Percentiles rank a stretch among this genome's conserved stretches.
Evolutionary conservation across 805 yeast genomes (phyloP).

Genomic region (Candida ficus): DNA sequence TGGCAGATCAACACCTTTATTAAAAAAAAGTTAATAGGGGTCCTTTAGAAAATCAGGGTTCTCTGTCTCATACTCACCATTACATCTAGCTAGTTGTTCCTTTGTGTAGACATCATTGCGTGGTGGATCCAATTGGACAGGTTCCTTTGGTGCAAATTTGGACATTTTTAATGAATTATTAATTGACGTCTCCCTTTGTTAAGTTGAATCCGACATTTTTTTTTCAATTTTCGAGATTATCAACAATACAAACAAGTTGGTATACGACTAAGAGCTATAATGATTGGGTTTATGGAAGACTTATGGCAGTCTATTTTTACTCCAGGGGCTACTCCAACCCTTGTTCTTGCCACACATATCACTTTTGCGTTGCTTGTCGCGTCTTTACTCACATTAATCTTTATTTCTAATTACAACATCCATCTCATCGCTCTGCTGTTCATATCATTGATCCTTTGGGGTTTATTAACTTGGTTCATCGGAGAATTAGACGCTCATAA

Average conservation of each 20-base stretch:
- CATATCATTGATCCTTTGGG: slow-evolving; percentile 67
- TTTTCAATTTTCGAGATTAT: neutral
- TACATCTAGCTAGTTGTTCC: slow-evolving; percentile 38
- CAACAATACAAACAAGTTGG: neutral
- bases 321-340: slow-evolving; percentile 90
- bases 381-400: slow-evolving; percentile 53
- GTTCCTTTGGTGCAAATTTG: slow-evolving; percentile 49
- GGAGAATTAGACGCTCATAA: slow-evolving; percentile 44
- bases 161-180: slow-evolving; percentile 1
- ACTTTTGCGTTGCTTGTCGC: slow-evolving; percentile 65
- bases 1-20: slow-evolving; percentile 31
- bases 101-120: slow-evolving; percentile 37
- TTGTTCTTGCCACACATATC: slow-evolving; percentile 82
- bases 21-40: neutral
- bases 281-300: slow-evolving; percentile 45
- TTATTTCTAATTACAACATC: slow-evolving; percentile 49
- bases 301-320: slow-evolving; percentile 89
- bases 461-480: slow-evolving; percentile 83
- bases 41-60: neutral
- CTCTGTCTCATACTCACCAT: no score
- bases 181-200: neutral
- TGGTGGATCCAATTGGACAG: slow-evolving; percentile 50
- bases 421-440: slow-evolving; percentile 57
- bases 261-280: neutral
- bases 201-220: neutral